Base-by-base conservation (phyloP, 108 stramenopile genomes). In the Pseudonitzschia pungens region DNA sequence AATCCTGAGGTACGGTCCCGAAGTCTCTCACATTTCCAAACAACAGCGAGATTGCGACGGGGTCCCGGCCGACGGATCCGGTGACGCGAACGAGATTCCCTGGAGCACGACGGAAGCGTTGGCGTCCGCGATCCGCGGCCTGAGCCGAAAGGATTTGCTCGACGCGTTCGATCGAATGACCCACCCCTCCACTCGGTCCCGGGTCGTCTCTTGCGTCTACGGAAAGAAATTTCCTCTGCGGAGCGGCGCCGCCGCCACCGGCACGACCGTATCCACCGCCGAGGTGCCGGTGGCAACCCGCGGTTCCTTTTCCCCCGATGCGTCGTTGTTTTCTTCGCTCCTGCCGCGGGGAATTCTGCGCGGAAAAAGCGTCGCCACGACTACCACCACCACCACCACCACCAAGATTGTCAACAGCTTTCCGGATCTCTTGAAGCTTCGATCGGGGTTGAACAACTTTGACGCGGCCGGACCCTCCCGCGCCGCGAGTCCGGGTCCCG, bases 181-280 rank as follows among this genome's bases (percentile, higher is more conserved):
- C 1, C 53, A 76, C 27, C 80, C 78, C 32, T 80, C 77, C 20
- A 82, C 71, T 18, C 80, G 92, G 9, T 78, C 86, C 14, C 78
- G 88, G 12, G 76, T 94, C 33, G 73, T 78, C 24, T 87, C 88
- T 14, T 79, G 77, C 70, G 93, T 94, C 22, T 94, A 94, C 74
- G 93, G 93, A 12, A 84, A 75, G n/a, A 92, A 84, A 24, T 88
- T 88, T 71, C 93, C 93, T n/a, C 68, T 90, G 65, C 65, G 68
- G 1, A n/a, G 24, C 7, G 55, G 26, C 16, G 4, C 73, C 28
- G 28, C n/a, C 11, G 52, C 15, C 32, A 18, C 63, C 20, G 56
- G 1, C 33, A 22, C 51, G 21, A 27, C 32, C 18, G 27, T 60
- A 1, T 20, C n/a, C 1, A 51, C 3, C 3, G 4, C 50, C 16